Percentiles rank a stretch among this genome's conserved stretches.
Conservation (phyloP, 352 stramenopile genomes). For the Globisporangium alternatum region DNA sequence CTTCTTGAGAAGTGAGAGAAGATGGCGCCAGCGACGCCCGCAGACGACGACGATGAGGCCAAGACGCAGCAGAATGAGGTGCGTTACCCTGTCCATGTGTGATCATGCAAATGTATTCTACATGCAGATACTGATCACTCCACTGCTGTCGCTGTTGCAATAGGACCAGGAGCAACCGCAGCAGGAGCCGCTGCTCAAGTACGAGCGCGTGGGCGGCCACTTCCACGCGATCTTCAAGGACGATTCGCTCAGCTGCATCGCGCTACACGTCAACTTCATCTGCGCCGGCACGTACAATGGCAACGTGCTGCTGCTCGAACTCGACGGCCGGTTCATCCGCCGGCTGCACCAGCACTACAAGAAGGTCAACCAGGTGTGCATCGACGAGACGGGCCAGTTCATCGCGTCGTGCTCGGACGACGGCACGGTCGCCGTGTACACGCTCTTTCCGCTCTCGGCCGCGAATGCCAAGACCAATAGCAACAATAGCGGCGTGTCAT, state of each 20-base stretch:
- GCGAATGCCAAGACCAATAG: conserved; percentile 18
- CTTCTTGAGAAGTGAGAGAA: conserved; percentile 1
- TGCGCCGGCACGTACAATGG: conserved; percentile 77
- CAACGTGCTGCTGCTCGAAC: conserved; percentile 76
- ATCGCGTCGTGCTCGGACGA: conserved; percentile 86
- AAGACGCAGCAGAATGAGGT: conserved; percentile 10
- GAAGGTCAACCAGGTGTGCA: conserved; percentile 83
- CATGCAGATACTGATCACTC: background rate
- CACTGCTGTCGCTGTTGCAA: background rate
- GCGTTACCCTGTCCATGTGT: background rate
- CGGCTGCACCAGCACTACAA: conserved; percentile 87
- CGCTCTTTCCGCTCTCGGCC: conserved; percentile 46
- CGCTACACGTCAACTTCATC: conserved; percentile 77
- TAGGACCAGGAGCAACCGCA: conserved; percentile 17
- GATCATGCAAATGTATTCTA: background rate
- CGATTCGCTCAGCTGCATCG: conserved; percentile 80
- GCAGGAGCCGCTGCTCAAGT: conserved; percentile 80
- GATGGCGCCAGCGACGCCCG: conserved; percentile 9
- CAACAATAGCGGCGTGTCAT: conserved; percentile 3
- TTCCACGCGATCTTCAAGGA: conserved; percentile 87
- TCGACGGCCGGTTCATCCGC: conserved; percentile 75
- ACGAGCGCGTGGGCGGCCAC: conserved; percentile 81
- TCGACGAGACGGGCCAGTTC: conserved; percentile 81
- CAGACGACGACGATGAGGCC: conserved; percentile 13
- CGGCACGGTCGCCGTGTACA: conserved; percentile 79